These are phyloP conservation scores for Stagonosporopsis vannaccii DNA, from an alignment of 2,329 filamentous ascomycete species.

Conservation along the genomic window DNA sequence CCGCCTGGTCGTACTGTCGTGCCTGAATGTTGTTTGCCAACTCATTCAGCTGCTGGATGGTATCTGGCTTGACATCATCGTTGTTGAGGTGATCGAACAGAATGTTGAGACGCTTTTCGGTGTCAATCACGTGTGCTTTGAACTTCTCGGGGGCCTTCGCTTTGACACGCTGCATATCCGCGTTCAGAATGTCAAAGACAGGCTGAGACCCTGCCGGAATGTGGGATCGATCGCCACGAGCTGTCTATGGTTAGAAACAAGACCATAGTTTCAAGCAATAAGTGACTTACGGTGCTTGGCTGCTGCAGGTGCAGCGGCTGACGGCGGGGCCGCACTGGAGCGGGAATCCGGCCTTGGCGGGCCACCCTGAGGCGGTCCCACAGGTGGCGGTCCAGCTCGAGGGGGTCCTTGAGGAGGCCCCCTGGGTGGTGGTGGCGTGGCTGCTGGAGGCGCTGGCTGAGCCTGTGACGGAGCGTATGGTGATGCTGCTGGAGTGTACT, in stretches of 20 bases:
- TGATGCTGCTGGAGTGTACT: slow-evolving; percentile 30
- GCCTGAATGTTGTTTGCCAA: slow-evolving; percentile 55
- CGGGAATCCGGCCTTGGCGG: slow-evolving; percentile 51
- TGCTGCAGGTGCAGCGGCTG: slow-evolving; percentile 58
- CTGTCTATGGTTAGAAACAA: slow-evolving; percentile 43
- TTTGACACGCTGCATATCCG: slow-evolving; percentile 89
- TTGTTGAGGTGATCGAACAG: slow-evolving; percentile 99
- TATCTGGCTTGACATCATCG: slow-evolving; percentile 83
- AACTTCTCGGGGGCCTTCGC: slow-evolving; percentile 85
- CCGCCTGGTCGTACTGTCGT: slow-evolving; percentile 56
- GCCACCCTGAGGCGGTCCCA: slow-evolving; percentile 46
- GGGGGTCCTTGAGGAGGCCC: slow-evolving; percentile 51
- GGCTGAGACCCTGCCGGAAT: slow-evolving; percentile 79
- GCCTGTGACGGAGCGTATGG: slow-evolving; percentile 50
- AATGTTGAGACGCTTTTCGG: slow-evolving; percentile 88
- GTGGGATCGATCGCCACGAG: slow-evolving; percentile 84
- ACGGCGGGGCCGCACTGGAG: slow-evolving; percentile 59
- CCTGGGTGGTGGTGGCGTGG: slow-evolving; percentile 53
- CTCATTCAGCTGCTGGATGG: slow-evolving; percentile 70
- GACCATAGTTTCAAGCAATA: background rate
- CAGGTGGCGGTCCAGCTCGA: slow-evolving; percentile 48
- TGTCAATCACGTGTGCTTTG: slow-evolving; percentile 88
- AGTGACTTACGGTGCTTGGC: slow-evolving; percentile 72
- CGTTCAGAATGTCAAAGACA: slow-evolving; percentile 80
- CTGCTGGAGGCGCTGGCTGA: slow-evolving; percentile 49